Evolutionary conservation across 306 rosid genomes (phyloP), one percentile per base, ranked within the genome.

Genomic region (Prinsepia uniflora): DNA sequence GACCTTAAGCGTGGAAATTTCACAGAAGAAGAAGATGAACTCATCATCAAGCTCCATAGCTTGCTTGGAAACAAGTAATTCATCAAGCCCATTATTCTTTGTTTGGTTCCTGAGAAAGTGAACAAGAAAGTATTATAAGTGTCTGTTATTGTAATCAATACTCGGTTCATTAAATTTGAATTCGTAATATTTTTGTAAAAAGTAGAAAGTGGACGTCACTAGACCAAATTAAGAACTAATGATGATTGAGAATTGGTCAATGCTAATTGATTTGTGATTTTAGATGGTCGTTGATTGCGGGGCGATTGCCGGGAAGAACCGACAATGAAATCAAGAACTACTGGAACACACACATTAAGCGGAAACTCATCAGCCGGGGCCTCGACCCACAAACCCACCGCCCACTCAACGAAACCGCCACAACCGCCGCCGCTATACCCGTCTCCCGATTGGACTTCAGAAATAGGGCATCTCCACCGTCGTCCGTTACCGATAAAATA

Each of bases 261-360:
- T 57, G 62, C 6, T 24, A 50, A 40, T 65, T 30, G 43, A n/a
- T 19, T 22, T 15, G 6, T 10, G 22, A 0, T 24, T 36, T 5
- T 4, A 88, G 95, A 61, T 88, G 95, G 95, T 88, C 95, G 4
- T 59, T 88, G 71, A 88, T 88, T 50, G 95, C 95, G 18, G 95
- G 80, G 40, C 69, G 87, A 15, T 81, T 88, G 42, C 90, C 95
- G 0, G 95, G 95, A 57, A 84, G 94, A 72, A 88, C 94, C 3
- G 94, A 88, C 72, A 88, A 88, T 53, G 94, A 88, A 77, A 88
- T 88, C 5, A 88, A 88, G 50, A 88, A 88, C 65, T 88, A 88
- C 56, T 88, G 94, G 94, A 88, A 88, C 75, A 86, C 95, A 1
- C 91, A 88, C 83, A 82, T 88, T 79, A 88, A 86, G 80, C 84